These are phyloP conservation scores for Diaporthe sp. DNA, from an alignment of 2,329 filamentous ascomycete genomes.

Conservation along the genomic window DNA sequence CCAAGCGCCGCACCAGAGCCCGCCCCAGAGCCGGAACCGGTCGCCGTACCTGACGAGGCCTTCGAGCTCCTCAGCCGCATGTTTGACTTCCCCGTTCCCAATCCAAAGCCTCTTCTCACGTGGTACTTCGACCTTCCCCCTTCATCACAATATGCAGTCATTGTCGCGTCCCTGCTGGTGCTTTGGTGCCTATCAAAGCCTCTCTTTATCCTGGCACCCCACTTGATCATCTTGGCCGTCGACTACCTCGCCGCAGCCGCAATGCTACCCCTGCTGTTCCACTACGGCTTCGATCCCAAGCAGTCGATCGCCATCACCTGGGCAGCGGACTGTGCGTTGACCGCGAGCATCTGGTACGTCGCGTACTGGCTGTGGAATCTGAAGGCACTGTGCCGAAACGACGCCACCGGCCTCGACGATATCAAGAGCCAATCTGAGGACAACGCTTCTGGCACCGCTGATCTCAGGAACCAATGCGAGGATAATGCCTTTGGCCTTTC, in stretches of 20 bases:
- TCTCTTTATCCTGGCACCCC: background rate
- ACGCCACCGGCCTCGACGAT: background rate
- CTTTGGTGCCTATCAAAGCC: background rate
- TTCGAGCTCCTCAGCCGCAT: background rate
- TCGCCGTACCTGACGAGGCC: background rate
- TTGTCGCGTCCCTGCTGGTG: background rate
- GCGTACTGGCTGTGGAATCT: background rate
- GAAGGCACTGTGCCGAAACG: fast-evolving
- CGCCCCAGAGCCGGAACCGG: background rate
- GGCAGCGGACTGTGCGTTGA: background rate
- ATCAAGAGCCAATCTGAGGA: background rate
- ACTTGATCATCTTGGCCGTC: background rate
- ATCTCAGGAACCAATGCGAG: no score
- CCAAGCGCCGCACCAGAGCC: background rate
- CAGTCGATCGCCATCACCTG: background rate
- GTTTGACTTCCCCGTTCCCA: background rate
- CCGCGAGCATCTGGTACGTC: fast-evolving
- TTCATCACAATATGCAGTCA: background rate
- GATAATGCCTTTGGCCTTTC: no score
- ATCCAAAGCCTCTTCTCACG: background rate
- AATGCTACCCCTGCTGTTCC: background rate
- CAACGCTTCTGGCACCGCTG: no score
- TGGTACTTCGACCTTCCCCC: background rate
- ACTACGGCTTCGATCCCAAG: background rate
- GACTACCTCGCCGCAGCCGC: background rate